Percentiles rank a stretch among this genome's conserved stretches.
Conservation (phyloP, 371 early-diverging fungal genomes). For the Chytridium lagenaria region DNA sequence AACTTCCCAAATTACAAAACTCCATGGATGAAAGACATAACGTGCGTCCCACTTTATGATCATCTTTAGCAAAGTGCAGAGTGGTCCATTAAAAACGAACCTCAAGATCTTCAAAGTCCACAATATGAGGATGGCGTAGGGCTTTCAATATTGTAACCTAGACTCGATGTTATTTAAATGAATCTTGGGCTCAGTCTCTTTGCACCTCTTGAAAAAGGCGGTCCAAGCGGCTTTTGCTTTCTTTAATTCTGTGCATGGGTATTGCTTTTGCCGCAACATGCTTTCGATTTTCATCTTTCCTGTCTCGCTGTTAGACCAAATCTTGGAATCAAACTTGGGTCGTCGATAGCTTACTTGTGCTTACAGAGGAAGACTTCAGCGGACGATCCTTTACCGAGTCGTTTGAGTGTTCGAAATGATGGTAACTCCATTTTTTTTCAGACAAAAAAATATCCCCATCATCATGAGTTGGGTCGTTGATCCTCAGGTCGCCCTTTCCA, state of each 20-base stretch:
- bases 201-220: constrained; percentile 32
- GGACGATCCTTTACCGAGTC: constrained; percentile 10
- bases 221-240: neutral
- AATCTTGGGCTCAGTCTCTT: too few species aligned
- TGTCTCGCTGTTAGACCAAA: neutral
- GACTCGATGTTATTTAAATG: too few species aligned
- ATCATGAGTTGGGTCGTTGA: neutral
- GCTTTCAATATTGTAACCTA: constrained; percentile 32
- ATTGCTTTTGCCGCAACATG: constrained; percentile 34
- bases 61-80: too few species aligned
- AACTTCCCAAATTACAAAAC: constrained; percentile 31
- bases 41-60: constrained; percentile 31
- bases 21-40: constrained; percentile 39
- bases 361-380: constrained; percentile 12
- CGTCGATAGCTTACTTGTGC: neutral
- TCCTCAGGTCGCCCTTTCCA: neutral
- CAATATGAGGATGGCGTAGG: constrained; percentile 32
- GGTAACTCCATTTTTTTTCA: neutral
- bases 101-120: constrained; percentile 37
- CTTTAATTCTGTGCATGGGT: constrained; percentile 15
- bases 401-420: neutral
- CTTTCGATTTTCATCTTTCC: neutral
- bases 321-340: neutral
- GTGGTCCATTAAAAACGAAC: too few species aligned
- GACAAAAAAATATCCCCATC: neutral